A percentile compares a stretch with the other conserved stretches of the same genome.
These are phyloP conservation scores for Apiospora malaysiana DNA, from an alignment of 2,329 filamentous ascomycete genomes.

Conservation along the genomic window DNA sequence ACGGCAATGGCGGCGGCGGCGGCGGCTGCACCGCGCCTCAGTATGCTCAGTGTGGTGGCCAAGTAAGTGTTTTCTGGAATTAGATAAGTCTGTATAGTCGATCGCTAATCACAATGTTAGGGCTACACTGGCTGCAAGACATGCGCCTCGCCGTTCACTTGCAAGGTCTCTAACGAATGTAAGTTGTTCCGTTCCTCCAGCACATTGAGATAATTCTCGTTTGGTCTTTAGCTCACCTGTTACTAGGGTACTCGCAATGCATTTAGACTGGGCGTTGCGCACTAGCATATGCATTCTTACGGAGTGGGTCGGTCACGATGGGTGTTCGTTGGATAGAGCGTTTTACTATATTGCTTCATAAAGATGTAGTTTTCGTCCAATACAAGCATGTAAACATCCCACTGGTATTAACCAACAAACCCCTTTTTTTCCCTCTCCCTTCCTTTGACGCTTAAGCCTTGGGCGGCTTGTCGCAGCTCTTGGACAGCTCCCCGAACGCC, in stretches of 20 bases:
- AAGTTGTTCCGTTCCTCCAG: neutral
- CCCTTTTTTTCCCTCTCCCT: too few relatives aligned
- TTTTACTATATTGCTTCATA: neutral
- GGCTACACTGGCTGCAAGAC: conserved; percentile 18
- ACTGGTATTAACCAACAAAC: too few relatives aligned
- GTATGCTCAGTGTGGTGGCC: conserved; percentile 19
- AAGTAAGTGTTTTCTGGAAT: too few relatives aligned
- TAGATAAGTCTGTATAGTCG: too few relatives aligned
- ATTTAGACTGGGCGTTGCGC: neutral
- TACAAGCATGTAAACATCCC: too few relatives aligned
- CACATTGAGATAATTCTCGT: neutral
- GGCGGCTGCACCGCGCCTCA: neutral
- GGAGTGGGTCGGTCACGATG: neutral
- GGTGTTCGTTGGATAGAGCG: neutral
- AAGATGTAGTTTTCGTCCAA: neutral
- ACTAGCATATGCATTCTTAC: neutral
- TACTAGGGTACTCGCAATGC: conserved; percentile 18
- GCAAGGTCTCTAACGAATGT: conserved; percentile 23
- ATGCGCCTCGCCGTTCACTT: conserved; percentile 13
- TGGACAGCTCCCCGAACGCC: conserved; percentile 42
- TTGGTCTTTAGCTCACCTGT: neutral
- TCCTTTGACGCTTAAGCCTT: neutral
- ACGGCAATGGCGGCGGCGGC: neutral
- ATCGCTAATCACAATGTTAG: neutral
- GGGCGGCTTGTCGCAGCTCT: conserved; percentile 23